These are phyloP conservation scores for Aphanomyces euteiches DNA, from an alignment of 352 stramenopile genomes.

Conservation along the genomic window DNA sequence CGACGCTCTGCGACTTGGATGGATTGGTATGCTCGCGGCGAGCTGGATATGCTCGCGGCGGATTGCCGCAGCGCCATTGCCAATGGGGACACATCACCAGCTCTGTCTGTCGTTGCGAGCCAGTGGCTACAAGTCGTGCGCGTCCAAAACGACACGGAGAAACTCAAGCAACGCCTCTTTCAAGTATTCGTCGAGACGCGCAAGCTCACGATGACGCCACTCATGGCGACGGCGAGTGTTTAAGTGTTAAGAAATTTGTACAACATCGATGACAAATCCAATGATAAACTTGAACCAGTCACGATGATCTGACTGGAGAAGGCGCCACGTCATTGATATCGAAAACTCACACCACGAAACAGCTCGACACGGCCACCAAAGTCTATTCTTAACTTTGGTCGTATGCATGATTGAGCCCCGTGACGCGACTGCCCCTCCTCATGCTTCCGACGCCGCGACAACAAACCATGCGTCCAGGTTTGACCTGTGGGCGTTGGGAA, in stretches of 20 bases:
- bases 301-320: too few relatives aligned
- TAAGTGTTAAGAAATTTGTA: too few relatives aligned
- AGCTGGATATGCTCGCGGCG: not conserved
- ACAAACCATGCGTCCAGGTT: slow-evolving; percentile 20
- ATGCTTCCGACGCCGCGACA: too few relatives aligned
- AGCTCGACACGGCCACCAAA: too few relatives aligned
- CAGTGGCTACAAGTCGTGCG: slow-evolving; percentile 24
- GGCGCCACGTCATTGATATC: too few relatives aligned
- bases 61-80: not conserved
- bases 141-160: not conserved
- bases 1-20: slow-evolving; percentile 9
- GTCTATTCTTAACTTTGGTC: too few relatives aligned
- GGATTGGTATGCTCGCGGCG: not conserved
- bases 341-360: too few relatives aligned
- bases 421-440: too few relatives aligned
- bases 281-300: too few relatives aligned
- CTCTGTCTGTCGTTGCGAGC: not conserved
- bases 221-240: not conserved
- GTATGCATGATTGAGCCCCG: too few relatives aligned
- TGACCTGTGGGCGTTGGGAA: slow-evolving; percentile 47
- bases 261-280: too few relatives aligned
- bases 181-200: slow-evolving; percentile 17
- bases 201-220: slow-evolving; percentile 19
- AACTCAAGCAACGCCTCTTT: slow-evolving; percentile 1
- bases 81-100: not conserved